Evolutionary conservation across 2,329 filamentous ascomycete species (phyloP).

Genomic region (Sclerotiophoma versabilis): DNA sequence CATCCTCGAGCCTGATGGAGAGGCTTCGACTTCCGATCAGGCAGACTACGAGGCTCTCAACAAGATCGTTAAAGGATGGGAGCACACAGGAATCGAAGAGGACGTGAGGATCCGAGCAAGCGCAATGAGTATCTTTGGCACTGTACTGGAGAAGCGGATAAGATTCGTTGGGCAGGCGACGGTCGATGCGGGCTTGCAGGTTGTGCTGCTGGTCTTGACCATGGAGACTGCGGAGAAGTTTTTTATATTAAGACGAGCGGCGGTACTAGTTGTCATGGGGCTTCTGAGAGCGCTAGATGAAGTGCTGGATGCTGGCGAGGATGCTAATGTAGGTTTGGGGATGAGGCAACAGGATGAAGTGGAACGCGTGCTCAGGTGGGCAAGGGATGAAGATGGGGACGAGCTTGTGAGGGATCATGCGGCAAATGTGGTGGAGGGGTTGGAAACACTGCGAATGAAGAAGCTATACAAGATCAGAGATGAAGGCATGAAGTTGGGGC

Average conservation of each 20-base stretch:
- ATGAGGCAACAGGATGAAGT: constrained; percentile 67
- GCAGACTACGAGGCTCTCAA: constrained; percentile 58
- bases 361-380: constrained; percentile 67
- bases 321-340: constrained; percentile 58
- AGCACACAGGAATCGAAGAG: constrained; percentile 68
- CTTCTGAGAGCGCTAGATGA: constrained; percentile 67
- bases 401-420: constrained; percentile 73
- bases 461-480: constrained; percentile 54
- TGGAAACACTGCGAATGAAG: constrained; percentile 68
- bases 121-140: constrained; percentile 70
- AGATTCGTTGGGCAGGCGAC: constrained; percentile 51
- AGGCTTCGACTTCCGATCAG: constrained; percentile 25
- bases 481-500: constrained; percentile 28
- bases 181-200: constrained; percentile 62
- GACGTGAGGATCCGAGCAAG: constrained; percentile 75
- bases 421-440: constrained; percentile 69
- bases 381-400: constrained; percentile 71
- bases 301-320: constrained; percentile 50
- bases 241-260: constrained; percentile 71
- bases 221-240: constrained; percentile 67
- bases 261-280: constrained; percentile 68
- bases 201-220: constrained; percentile 67
- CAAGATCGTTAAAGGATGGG: constrained; percentile 72
- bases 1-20: constrained; percentile 40
- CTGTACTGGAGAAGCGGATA: constrained; percentile 63